phyloP scores from a whole-genome alignment of 2,329 filamentous ascomycete genomes.

The Chaetomiaceae sp. region DNA sequence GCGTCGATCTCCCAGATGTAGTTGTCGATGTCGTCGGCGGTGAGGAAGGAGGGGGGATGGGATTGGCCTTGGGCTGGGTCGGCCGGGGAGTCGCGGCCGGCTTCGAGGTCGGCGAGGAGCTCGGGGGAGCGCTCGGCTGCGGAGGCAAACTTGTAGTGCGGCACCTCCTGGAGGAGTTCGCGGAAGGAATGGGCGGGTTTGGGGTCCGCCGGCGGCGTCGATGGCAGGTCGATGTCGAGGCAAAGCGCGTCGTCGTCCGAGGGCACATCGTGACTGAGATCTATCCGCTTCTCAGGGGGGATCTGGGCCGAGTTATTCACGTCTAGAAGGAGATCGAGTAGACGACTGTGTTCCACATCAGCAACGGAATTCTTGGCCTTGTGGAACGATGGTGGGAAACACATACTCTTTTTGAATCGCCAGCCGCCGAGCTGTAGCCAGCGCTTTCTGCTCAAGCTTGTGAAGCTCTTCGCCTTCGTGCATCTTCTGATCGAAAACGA shows the following conservation, averaged over 20 bases:
- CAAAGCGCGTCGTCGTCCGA: slow-evolving; percentile 52
- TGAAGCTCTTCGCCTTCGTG: slow-evolving; percentile 77
- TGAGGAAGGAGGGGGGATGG: slow-evolving; percentile 60
- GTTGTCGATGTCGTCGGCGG: slow-evolving; percentile 65
- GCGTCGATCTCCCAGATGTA: slow-evolving; percentile 62
- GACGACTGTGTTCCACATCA: slow-evolving; percentile 52
- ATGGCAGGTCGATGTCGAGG: slow-evolving; percentile 77
- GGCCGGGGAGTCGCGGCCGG: slow-evolving; percentile 34
- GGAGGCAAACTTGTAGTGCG: slow-evolving; percentile 45
- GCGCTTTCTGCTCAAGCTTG: slow-evolving; percentile 72
- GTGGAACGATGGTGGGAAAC: slow-evolving; percentile 27
- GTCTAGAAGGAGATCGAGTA: slow-evolving; percentile 83
- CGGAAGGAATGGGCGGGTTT: slow-evolving; percentile 43
- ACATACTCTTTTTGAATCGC: slow-evolving; percentile 88
- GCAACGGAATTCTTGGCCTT: slow-evolving; percentile 10
- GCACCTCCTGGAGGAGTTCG: slow-evolving; percentile 46
- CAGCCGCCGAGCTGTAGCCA: slow-evolving; percentile 73
- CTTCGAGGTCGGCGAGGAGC: slow-evolving; percentile 42
- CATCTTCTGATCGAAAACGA: slow-evolving; percentile 71
- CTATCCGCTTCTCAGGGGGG: slow-evolving; percentile 65
- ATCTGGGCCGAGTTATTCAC: slow-evolving; percentile 81
- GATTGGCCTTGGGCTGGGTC: slow-evolving; percentile 46
- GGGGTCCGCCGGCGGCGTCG: slow-evolving; percentile 39
- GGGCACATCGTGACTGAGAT: slow-evolving; percentile 51
- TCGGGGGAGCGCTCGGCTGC: slow-evolving; percentile 59